Base-by-base conservation (phyloP, 1,139 yeast species). In the Debaryomycetaceae sp. region DNA sequence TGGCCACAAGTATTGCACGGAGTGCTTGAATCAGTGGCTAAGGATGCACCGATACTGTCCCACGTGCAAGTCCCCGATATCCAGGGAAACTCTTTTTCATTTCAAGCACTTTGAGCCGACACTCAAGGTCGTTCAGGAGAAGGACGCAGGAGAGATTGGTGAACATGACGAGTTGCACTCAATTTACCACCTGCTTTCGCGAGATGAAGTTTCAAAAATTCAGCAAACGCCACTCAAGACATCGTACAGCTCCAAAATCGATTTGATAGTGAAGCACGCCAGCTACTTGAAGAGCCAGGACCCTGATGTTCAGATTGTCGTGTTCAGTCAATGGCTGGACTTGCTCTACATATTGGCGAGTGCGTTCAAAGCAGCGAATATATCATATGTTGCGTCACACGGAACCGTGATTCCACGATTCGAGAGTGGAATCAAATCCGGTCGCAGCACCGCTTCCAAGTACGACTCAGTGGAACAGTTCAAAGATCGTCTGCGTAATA, bases 281-380 rank as follows among this genome's bases (percentile, higher is more conserved):
- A 44, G 75, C 13, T 79, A 77, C 58, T 53, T 87, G 29, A 68
- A 72, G 29, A 48, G 62, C 5, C 55, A 62, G 20, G 78, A 79
- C 27, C 74, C 80, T 0, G 51, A 58, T 1, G 85, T 76, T 2
- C 96, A 87, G 49, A 78, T 87, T 26, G 78, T 87, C 6, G 57
- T 87, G 1, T 87, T 82, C 47, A 83, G 95, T 21, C 96, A 86
- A 49, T 86, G 94, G 87, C 69, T 74, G 23, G 86, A 76, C 27
- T 71, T 86, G 53, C 53, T 90, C 30, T 68, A 65, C 26, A 64
- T 83, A 13, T 51, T 87, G 25, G 75, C 77, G 0, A 59, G 65
- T n/a, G 92, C 95, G 0, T 58, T 90, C 37, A 61, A 57, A 18
- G 62, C 66, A 23, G 76, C 80, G 32, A 68, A 66, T 5, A 65